Conservation (phyloP, 345 rosid genomes). For the Isatis tinctoria region DNA sequence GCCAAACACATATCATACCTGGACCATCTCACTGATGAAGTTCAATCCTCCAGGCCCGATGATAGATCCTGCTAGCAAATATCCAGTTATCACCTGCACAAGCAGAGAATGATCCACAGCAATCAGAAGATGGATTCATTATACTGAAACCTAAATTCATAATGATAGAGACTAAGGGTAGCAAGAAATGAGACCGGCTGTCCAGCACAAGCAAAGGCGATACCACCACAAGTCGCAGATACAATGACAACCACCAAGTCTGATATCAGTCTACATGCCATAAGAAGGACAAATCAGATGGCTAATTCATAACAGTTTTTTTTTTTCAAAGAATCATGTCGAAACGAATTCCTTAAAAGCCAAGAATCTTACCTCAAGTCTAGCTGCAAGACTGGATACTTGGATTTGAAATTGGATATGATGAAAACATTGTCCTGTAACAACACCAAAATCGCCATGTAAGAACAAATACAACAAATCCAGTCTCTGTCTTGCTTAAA, state of each 20-base stretch:
- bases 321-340: not conserved
- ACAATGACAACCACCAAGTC: slow-evolving; percentile 94
- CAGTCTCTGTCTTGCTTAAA: not conserved
- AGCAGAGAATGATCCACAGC: not conserved
- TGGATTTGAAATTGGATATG: slow-evolving; percentile 88
- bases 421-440: slow-evolving; percentile 94
- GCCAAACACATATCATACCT: slow-evolving; percentile 50
- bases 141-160: not conserved
- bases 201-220: slow-evolving; percentile 98
- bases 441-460: slow-evolving; percentile 11
- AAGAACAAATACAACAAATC: slow-evolving; percentile 3
- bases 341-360: not conserved
- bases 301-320: not conserved
- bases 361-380: slow-evolving; percentile 58
- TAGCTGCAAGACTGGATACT: slow-evolving; percentile 87
- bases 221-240: slow-evolving; percentile 97
- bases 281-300: slow-evolving; percentile 14
- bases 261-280: slow-evolving; percentile 73
- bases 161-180: slow-evolving; percentile 3
- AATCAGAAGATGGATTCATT: not conserved
- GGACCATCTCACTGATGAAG: slow-evolving; percentile 94
- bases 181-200: slow-evolving; percentile 65
- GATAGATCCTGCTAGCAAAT: slow-evolving; percentile 84
- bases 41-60: slow-evolving; percentile 93
- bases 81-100: slow-evolving; percentile 85